Base-by-base conservation (phyloP, 2,329 filamentous ascomycete genomes). In the Xylogone sp. region DNA sequence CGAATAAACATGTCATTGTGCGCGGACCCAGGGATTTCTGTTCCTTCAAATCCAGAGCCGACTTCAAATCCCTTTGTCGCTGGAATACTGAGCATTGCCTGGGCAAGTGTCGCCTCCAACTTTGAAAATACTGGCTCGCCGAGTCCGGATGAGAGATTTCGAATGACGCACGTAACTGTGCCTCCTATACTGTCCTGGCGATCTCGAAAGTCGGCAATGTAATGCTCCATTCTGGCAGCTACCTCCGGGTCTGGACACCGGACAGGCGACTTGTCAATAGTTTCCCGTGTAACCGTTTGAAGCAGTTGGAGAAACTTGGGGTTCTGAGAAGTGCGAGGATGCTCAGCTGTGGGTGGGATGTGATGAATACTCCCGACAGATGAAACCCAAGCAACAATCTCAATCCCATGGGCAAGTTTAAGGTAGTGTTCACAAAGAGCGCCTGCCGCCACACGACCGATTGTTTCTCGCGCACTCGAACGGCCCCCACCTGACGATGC, bases 101-200 rank as follows among this genome's bases (percentile, higher is more conserved):
- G 93, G 21, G 84, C 92, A 45, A 99, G 83, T 67, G 82, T 83
- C 7, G 94, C 94, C 75, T 99, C 92, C 43, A 97, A 79, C 76
- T 97, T 97, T 71, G 96, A 90, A 70, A 99, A 97, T 70, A 84
- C 88, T 1, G 93, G 94, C 77, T 97, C 94, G 53, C 94, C 94
- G 2, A 97, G 80, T 0, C 93, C 93, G 42, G 83, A 81, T 22
- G 93, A 94, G 7, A 84, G 83, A 65, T 95, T 93, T 57, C 88
- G 83, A 65, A 97, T 91, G 39, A 97, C 88, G 63, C 93, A 97
- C 44, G 91, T 96, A 18, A 97, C 91, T 12, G 90, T 96, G 55
- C 94, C 94, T 53, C 94, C 94, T 59, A 96, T 97, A 73, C 87
- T 93, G 75, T 97, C 93, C 53, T 90, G 71, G 53, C 77, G 78